Percentiles rank a stretch among this genome's conserved stretches.
phyloP scores from a whole-genome alignment of 1,284 basidiomycete species.

The Athelia psychrophila region DNA sequence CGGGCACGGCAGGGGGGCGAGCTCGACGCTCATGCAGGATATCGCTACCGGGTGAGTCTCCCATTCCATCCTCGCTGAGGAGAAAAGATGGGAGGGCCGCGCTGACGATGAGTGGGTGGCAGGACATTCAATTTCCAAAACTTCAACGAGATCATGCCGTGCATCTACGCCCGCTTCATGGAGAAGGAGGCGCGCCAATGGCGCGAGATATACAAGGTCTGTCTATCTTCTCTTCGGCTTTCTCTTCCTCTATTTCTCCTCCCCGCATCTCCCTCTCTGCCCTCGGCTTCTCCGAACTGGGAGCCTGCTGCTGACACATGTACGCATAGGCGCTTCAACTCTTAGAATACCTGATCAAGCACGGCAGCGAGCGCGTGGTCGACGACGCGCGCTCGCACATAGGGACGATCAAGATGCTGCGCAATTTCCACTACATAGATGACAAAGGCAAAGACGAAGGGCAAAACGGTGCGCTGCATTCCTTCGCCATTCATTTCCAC shows the following conservation, averaged over 20 bases:
- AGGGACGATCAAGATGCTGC: slow-evolving; percentile 95
- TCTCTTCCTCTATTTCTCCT: background rate
- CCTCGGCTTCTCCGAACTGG: slow-evolving; percentile 1
- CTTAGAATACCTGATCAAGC: slow-evolving; percentile 94
- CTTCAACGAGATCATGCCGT: slow-evolving; percentile 99
- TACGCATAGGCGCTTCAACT: slow-evolving; percentile 80
- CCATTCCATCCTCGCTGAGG: background rate
- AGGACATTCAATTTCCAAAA: slow-evolving; percentile 96
- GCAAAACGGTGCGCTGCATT: slow-evolving; percentile 74
- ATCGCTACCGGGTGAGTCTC: slow-evolving; percentile 87
- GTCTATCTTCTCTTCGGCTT: slow-evolving; percentile 4
- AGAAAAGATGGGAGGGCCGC: slow-evolving; percentile 5
- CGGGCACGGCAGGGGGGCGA: slow-evolving; percentile 79
- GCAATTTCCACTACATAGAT: slow-evolving; percentile 98
- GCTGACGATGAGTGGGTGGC: background rate
- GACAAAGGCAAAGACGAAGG: slow-evolving; percentile 99
- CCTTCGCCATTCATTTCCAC: background rate
- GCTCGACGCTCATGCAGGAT: slow-evolving; percentile 97
- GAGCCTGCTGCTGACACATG: background rate
- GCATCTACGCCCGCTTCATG: slow-evolving; percentile 93
- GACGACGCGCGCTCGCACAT: slow-evolving; percentile 96
- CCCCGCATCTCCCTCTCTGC: background rate
- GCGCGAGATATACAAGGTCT: slow-evolving; percentile 98
- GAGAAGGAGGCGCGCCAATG: slow-evolving; percentile 98
- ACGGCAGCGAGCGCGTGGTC: slow-evolving; percentile 97